phyloP scores from a whole-genome alignment of 148 eudicot species.

The Persicaria maculosa region DNA sequence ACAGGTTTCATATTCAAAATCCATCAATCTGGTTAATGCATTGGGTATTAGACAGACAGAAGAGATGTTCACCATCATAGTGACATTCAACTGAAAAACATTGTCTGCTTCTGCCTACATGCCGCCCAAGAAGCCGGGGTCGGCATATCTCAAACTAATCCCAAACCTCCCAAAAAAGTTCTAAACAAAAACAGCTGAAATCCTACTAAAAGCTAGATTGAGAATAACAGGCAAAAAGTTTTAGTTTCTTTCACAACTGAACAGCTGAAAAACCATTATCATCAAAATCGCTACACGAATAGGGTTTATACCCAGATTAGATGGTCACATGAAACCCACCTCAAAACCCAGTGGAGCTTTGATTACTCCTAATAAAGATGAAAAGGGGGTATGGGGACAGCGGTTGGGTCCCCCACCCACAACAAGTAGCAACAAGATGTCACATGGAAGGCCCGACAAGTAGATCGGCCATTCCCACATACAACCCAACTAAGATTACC shows the following conservation, averaged over 20 bases:
- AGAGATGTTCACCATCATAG: not conserved
- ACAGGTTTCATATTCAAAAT: not conserved
- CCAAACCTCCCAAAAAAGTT: not conserved
- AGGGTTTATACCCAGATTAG: not conserved
- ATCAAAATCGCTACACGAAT: conserved; percentile 4
- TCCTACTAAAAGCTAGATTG: not conserved
- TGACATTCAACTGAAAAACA: not conserved
- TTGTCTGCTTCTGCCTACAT: not conserved
- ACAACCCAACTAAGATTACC: not conserved
- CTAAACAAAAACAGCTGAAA: not conserved
- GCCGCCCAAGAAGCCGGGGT: not conserved
- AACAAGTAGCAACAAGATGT: conserved; percentile 7
- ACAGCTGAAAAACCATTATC: not conserved
- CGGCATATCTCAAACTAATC: not conserved
- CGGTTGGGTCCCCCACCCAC: conserved; percentile 13
- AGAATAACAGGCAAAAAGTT: not conserved
- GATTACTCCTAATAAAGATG: conserved; percentile 8
- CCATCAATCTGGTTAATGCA: not conserved
- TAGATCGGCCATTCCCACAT: conserved; percentile 4
- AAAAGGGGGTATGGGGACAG: conserved; percentile 9
- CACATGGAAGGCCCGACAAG: conserved; percentile 11
- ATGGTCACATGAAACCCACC: not conserved
- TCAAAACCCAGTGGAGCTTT: not conserved
- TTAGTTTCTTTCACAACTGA: not conserved
- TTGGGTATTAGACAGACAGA: not conserved